These are phyloP conservation scores for Diospyros kaki DNA, from an alignment of 148 eudicot genomes.

Conservation along the genomic window DNA sequence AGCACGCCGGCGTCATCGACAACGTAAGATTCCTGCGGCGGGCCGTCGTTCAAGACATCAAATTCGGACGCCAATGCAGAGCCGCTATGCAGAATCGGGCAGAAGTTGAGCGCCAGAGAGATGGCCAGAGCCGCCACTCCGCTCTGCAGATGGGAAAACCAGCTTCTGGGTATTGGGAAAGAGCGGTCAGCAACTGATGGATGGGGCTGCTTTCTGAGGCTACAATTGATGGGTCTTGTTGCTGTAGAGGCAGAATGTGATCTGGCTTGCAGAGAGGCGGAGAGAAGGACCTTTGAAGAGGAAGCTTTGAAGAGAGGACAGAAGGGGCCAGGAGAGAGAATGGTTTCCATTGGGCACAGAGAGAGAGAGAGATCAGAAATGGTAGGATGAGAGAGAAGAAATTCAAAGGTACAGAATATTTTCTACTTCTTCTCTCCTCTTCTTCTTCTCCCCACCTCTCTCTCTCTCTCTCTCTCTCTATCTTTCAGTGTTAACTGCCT, in stretches of 20 bases:
- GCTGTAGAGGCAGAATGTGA: constrained; percentile 18
- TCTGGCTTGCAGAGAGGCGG: constrained; percentile 30
- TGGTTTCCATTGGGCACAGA: constrained; percentile 67
- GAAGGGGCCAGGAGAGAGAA: constrained; percentile 67
- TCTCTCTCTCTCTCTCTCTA: background rate
- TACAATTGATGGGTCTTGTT: constrained; percentile 48
- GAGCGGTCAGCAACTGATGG: constrained; percentile 23
- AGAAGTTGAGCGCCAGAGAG: constrained; percentile 67
- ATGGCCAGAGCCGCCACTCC: constrained; percentile 83
- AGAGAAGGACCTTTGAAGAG: constrained; percentile 15
- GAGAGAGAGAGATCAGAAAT: constrained; percentile 15
- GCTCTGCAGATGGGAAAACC: constrained; percentile 62
- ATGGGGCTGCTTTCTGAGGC: constrained; percentile 39
- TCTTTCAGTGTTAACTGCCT: constrained; percentile 10
- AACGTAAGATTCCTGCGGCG: constrained; percentile 76
- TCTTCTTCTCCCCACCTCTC: background rate
- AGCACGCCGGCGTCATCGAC: constrained; percentile 98
- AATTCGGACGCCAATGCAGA: constrained; percentile 78
- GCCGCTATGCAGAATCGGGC: constrained; percentile 39
- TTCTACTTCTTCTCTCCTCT: background rate
- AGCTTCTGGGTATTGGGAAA: constrained; percentile 36
- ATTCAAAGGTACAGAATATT: constrained; percentile 11
- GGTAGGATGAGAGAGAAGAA: constrained; percentile 21
- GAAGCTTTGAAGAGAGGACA: constrained; percentile 42
- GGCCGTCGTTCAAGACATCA: constrained; percentile 78